Evolutionary conservation across 306 rosid genomes (phyloP), one percentile per base, ranked within the genome.

Genomic region (Phaseolus lunatus): DNA sequence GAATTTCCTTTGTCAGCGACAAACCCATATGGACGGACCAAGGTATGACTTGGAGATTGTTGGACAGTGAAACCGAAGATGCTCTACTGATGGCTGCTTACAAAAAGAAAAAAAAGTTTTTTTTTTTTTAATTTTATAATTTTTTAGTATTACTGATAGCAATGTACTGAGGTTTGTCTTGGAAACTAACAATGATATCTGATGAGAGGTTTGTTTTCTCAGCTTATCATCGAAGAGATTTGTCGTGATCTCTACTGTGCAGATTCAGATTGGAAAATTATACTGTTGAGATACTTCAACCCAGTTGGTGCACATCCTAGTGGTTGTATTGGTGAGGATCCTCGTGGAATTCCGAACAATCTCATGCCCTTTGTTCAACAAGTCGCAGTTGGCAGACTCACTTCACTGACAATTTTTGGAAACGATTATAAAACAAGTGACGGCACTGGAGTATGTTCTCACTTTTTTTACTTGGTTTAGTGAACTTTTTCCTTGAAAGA

Each of bases 291-390:
- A 83, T 96, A 91, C 82, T 96, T 96, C 87, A 96, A 96, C 77
- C 99, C 99, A 5, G 98, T 96, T 76, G 99, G 99, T 31, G 96
- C 99, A 43, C 99, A 96, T 84, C 85, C 87, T 18, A 96, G 99
- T 48, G 99, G 99, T 31, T 5, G 16, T 64, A 93, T 96, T 83
- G 99, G 99, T 41, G 99, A 96, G 86, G 98, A 96, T 85, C 99
- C 99, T 70, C 90, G 80, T 24, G 99, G 99, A 73, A 82, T 93
- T 68, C 99, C 99, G 29, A 96, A 96, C 88, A 96, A 96, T 57
- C 96, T 91, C 84, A 93, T 96, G 99, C 98, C 99, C 3, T 96
- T 96, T 48, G 98, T 96, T 78, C 99, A 96, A 86, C 99, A 96
- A 96, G 96, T 93, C 75, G 99, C 99, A 13, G 99, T 96, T 71